Conservation (phyloP, 495 filamentous ascomycete species). For the Neurospora sp. region DNA sequence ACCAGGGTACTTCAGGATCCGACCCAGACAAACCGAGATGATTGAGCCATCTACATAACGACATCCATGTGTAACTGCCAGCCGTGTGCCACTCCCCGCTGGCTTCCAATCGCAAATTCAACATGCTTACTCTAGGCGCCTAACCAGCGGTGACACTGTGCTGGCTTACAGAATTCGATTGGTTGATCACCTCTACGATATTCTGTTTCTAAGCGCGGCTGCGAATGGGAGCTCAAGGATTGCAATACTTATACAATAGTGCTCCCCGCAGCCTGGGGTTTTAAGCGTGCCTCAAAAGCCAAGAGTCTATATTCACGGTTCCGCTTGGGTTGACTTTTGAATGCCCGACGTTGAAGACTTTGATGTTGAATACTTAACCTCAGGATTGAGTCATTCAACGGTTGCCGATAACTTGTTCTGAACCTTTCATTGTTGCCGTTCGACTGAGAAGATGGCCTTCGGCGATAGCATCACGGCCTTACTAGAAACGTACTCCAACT, state of each 20-base stretch:
- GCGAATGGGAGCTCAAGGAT: neutral
- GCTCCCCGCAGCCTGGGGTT: neutral
- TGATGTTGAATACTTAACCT: neutral
- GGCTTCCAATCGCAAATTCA: neutral
- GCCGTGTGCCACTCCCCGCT: neutral
- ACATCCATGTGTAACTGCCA: neutral
- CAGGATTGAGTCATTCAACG: neutral
- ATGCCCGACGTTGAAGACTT: neutral
- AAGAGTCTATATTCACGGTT: neutral
- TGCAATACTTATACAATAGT: neutral
- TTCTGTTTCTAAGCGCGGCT: neutral
- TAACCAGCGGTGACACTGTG: neutral
- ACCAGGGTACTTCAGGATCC: neutral
- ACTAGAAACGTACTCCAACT: conserved; percentile 27
- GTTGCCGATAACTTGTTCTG: neutral
- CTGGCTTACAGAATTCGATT: neutral
- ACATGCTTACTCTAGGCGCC: neutral
- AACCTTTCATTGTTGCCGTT: neutral
- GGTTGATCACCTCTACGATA: neutral
- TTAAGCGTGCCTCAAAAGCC: neutral
- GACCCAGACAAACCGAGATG: neutral
- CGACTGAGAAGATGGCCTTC: conserved; percentile 15
- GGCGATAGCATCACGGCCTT: conserved; percentile 19
- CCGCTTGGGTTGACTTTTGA: neutral
- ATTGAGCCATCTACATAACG: neutral